These are phyloP conservation scores for Moringa oleifera DNA, from an alignment of 345 rosid genomes.

Conservation along the genomic window DNA sequence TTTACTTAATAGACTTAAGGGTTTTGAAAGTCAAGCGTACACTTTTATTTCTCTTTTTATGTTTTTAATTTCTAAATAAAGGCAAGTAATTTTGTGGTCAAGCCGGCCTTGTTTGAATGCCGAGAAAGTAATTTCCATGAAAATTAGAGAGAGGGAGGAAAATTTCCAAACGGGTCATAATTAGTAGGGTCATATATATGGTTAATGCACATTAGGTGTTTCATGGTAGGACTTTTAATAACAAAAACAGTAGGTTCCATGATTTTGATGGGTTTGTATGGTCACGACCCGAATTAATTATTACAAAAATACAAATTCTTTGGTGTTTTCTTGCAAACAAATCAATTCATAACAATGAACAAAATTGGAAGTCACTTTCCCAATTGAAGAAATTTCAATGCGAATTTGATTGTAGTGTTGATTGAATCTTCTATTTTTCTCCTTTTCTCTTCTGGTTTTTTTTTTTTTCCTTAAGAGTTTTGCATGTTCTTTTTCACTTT, in stretches of 20 bases:
- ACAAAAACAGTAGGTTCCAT: not conserved
- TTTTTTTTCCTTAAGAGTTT: no score
- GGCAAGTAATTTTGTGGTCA: not conserved
- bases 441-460: no score
- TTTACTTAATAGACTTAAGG: not conserved
- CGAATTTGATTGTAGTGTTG: no score
- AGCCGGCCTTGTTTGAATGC: conserved; percentile 14
- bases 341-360: no score
- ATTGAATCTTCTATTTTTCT: no score
- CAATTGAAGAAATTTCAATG: no score
- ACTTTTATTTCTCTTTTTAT: not conserved
- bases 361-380: no score
- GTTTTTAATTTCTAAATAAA: not conserved
- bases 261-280: conserved; percentile 7
- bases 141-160: not conserved
- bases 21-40: not conserved
- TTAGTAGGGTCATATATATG: not conserved
- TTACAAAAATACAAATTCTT: conserved; percentile 1
- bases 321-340: not conserved
- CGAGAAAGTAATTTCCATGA: not conserved
- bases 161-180: not conserved
- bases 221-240: no score
- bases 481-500: no score
- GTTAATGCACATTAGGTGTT: not conserved
- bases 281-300: conserved; percentile 6